Evolutionary conservation across 208 protist genomes (phyloP).

Genomic region (Leptomonas pyrrhocoris): DNA sequence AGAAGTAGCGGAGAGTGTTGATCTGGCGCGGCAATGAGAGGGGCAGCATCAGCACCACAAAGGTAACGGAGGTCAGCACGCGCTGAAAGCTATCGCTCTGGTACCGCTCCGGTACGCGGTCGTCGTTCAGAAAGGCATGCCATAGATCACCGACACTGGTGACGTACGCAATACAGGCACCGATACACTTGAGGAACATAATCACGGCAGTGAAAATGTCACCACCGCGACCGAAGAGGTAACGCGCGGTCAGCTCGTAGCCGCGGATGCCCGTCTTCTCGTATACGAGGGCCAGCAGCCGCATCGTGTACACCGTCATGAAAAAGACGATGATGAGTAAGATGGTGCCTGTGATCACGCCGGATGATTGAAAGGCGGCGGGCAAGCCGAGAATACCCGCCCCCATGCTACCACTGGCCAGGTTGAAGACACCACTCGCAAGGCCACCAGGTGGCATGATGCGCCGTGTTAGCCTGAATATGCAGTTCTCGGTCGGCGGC

Average conservation of each 20-base stretch:
- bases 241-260: constrained; percentile 65
- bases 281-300: constrained; percentile 48
- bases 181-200: constrained; percentile 81
- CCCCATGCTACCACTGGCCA: constrained; percentile 65
- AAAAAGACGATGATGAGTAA: constrained; percentile 66
- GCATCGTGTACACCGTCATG: constrained; percentile 72
- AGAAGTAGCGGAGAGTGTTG: constrained; percentile 82
- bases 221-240: constrained; percentile 52
- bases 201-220: constrained; percentile 67
- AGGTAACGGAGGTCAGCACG: constrained; percentile 51
- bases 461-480: constrained; percentile 4
- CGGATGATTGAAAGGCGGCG: constrained; percentile 59
- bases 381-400: constrained; percentile 72
- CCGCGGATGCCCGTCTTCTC: constrained; percentile 57
- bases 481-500: neutral
- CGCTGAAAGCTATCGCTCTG: constrained; percentile 30
- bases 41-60: constrained; percentile 72
- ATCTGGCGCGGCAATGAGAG: constrained; percentile 71
- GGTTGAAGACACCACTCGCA: constrained; percentile 67
- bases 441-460: constrained; percentile 53
- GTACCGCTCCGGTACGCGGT: constrained; percentile 43
- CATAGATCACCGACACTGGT: constrained; percentile 64
- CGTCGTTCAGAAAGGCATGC: constrained; percentile 47
- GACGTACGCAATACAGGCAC: constrained; percentile 77
- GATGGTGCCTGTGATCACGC: constrained; percentile 67